Evolutionary conservation across 148 eudicot species (phyloP).

Genomic region (Fallopia convolvulus): DNA sequence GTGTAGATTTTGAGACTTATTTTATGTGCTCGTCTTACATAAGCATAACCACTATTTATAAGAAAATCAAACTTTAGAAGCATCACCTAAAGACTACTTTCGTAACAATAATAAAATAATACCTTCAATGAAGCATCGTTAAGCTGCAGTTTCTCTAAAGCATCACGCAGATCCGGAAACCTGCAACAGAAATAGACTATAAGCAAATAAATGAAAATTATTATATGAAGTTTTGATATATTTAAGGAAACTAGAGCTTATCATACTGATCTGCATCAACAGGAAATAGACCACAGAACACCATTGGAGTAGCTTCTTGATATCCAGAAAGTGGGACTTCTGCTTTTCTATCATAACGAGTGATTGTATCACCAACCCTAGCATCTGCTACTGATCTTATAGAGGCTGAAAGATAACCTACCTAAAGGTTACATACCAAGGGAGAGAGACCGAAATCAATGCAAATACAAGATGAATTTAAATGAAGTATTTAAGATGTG

Average conservation of each 20-base stretch:
- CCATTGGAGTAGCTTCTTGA: constrained; percentile 94
- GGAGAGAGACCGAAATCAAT: constrained; percentile 2
- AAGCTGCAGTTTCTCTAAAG: constrained; percentile 92
- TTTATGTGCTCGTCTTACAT: neutral
- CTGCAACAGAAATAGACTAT: constrained; percentile 30
- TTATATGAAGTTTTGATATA: neutral
- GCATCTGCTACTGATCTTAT: constrained; percentile 99
- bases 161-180: constrained; percentile 91
- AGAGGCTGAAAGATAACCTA: constrained; percentile 94
- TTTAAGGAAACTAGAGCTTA: neutral
- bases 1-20: neutral
- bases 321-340: constrained; percentile 82
- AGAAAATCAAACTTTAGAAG: neutral
- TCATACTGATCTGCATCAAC: constrained; percentile 86
- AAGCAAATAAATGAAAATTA: neutral
- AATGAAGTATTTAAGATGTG: neutral
- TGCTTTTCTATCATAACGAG: constrained; percentile 62
- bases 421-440: constrained; percentile 38
- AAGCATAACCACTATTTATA: neutral
- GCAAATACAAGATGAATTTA: neutral
- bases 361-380: constrained; percentile 97
- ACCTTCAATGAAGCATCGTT: constrained; percentile 97
- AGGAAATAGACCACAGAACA: constrained; percentile 97
- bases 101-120: neutral
- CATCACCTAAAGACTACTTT: neutral